Evolutionary conservation across 75 land plant species (phyloP), one percentile per base, ranked within the genome.

Genomic region (Selaginella tamariscina): DNA sequence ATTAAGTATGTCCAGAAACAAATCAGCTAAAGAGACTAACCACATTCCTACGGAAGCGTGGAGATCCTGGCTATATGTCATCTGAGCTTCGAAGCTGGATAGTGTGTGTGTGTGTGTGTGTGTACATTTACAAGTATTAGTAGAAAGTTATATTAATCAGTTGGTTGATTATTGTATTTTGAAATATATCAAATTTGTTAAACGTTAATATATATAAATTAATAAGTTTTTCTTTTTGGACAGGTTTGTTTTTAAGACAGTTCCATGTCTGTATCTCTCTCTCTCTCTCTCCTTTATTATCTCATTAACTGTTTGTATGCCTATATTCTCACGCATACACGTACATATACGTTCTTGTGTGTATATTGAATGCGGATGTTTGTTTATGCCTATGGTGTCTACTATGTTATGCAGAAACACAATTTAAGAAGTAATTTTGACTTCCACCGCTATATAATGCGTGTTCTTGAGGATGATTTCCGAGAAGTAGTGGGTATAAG

Each of bases 401-500:
- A n/a, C n/a, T n/a, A 49, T 11, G 20, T 11, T 11, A 49, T 32
- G 55, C 56, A 68, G 70, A 68, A 68, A 20, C 70, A 68, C 56
- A 33, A 24, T 1, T 27, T 68, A 18, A 21, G 54, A 1, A 22
- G 27, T 5, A 39, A 5, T 5, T 68, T 49, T 29, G 29, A 68
- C 26, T 68, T 68, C 56, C 70, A 68, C 27, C 27, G 24, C 24
- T 68, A 68, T 26, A 68, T 68, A 15, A 8, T 59, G 5, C 62
- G 62, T 59, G 62, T 59, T 23, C 21, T 94, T 66, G 96, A 94
- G 66, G 86, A 83, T 75, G 98, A 94, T 71, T 94, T 85, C 72
- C 82, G 88, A 64, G 68, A 70, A 30, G 82, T 91, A 63, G 97
- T 91, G 27, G 94, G 95, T 55, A 83, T 88, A 74, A 89, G 97